Conservation (phyloP, 2,329 filamentous ascomycete species). For the Byssothecium circinans region DNA sequence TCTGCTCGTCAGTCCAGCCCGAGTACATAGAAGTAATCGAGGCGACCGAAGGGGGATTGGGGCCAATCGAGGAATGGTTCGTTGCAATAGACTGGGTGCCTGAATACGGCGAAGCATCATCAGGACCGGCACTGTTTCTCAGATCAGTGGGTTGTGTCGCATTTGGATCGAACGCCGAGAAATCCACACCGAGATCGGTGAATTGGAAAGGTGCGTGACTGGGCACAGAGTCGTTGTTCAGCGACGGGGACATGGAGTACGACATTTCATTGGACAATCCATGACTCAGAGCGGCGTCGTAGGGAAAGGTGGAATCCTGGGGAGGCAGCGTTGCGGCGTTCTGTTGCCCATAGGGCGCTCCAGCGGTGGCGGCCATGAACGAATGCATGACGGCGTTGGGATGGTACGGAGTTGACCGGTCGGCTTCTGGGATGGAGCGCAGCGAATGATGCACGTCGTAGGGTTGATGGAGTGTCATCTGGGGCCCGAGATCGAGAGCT, state of each 20-base stretch:
- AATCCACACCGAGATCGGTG: conserved; percentile 33
- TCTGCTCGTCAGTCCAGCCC: conserved; percentile 39
- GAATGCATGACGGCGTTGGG: conserved; percentile 42
- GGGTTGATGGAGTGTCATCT: conserved; percentile 35
- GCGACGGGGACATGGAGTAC: conserved; percentile 27
- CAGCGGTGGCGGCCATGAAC: conserved; percentile 40
- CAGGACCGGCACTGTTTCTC: conserved; percentile 34
- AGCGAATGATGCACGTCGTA: conserved; percentile 40
- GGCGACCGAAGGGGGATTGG: conserved; percentile 36
- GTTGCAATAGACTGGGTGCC: conserved; percentile 34
- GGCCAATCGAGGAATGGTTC: conserved; percentile 36
- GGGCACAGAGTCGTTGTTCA: conserved; percentile 24
- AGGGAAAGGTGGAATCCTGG: conserved; percentile 29
- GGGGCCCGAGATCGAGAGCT: conserved; percentile 33
- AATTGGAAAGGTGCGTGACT: conserved; percentile 29
- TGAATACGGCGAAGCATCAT: conserved; percentile 41
- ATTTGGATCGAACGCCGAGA: conserved; percentile 26
- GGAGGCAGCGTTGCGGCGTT: conserved; percentile 24
- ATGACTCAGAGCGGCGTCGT: conserved; percentile 13
- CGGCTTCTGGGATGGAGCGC: conserved; percentile 37
- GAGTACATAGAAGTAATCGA: conserved; percentile 42
- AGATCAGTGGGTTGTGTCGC: conserved; percentile 27
- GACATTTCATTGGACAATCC: conserved; percentile 23
- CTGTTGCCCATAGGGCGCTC: conserved; percentile 37
- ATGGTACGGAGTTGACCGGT: conserved; percentile 28